A percentile compares a stretch with the other conserved stretches of the same genome.
phyloP scores from a whole-genome alignment of 2,329 filamentous ascomycete genomes.

The Dactylellina drechsleri region DNA sequence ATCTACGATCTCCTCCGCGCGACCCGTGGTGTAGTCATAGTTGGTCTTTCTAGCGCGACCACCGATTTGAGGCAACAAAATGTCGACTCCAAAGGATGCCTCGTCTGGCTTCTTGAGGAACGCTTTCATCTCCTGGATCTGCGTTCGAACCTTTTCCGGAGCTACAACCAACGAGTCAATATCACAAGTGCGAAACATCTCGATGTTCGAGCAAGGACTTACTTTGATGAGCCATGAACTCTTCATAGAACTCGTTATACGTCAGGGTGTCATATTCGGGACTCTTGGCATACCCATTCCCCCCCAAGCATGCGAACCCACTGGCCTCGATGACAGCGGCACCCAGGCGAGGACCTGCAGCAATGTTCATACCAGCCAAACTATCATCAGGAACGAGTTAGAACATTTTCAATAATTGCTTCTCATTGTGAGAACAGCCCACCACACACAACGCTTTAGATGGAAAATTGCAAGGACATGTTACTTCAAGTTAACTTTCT shows the following conservation, averaged over 20 bases:
- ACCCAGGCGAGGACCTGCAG: slow-evolving; percentile 38
- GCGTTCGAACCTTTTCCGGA: slow-evolving; percentile 69
- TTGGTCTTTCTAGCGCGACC: slow-evolving; percentile 87
- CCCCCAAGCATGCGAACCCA: slow-evolving; percentile 40
- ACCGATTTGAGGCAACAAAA: slow-evolving; percentile 89
- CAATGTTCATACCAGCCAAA: slow-evolving; percentile 50
- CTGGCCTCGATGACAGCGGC: slow-evolving; percentile 48
- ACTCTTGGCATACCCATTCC: slow-evolving; percentile 42
- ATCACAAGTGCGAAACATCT: slow-evolving; percentile 70
- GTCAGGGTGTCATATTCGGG: slow-evolving; percentile 38
- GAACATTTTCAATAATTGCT: background rate
- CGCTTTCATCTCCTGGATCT: slow-evolving; percentile 84
- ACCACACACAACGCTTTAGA: too few species aligned
- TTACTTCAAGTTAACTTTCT: too few species aligned
- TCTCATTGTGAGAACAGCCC: too few species aligned
- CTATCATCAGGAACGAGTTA: slow-evolving; percentile 7
- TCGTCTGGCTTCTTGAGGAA: slow-evolving; percentile 45
- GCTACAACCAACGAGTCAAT: slow-evolving; percentile 65
- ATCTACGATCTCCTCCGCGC: slow-evolving; percentile 87
- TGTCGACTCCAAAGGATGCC: slow-evolving; percentile 82
- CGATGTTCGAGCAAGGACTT: slow-evolving; percentile 70
- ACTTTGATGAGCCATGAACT: slow-evolving; percentile 52
- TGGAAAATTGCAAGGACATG: too few species aligned
- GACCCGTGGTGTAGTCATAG: slow-evolving; percentile 92
- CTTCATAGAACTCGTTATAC: slow-evolving; percentile 36